These are phyloP conservation scores for Taiwanofungus camphoratus DNA, from an alignment of 1,284 basidiomycete genomes.

Conservation along the genomic window DNA sequence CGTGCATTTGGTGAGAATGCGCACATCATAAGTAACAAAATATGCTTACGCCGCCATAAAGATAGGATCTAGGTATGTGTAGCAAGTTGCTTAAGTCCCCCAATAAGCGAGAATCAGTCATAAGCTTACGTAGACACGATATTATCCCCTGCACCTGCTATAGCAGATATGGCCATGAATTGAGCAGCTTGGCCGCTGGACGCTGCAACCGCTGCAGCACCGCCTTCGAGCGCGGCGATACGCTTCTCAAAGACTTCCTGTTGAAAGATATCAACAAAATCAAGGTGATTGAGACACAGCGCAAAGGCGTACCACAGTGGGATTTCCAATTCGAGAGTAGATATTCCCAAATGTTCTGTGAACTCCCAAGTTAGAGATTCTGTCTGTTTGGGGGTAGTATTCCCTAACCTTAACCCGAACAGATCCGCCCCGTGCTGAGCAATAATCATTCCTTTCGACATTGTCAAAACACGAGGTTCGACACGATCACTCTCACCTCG, in stretches of 20 bases:
- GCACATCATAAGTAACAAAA: not conserved
- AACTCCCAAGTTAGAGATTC: not conserved
- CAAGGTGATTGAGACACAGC: not conserved
- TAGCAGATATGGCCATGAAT: conserved; percentile 66
- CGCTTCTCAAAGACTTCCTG: conserved; percentile 83
- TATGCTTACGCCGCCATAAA: conserved; percentile 60
- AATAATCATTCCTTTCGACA: not conserved
- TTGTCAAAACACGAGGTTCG: not conserved
- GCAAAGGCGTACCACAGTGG: conserved; percentile 59
- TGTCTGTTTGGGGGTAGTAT: not conserved
- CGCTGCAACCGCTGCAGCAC: conserved; percentile 74
- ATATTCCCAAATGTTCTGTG: conserved; percentile 63
- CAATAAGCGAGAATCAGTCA: not conserved
- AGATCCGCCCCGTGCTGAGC: conserved; percentile 76
- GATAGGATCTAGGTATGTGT: conserved; percentile 44
- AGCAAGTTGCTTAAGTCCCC: too few species aligned
- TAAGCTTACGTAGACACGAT: conserved; percentile 65
- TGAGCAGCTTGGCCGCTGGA: conserved; percentile 81
- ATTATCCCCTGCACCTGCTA: conserved; percentile 74
- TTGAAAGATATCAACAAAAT: not conserved
- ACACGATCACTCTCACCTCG: conserved; percentile 33
- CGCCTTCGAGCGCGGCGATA: conserved; percentile 80
- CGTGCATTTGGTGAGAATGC: conserved; percentile 11
- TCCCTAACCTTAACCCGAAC: conserved; percentile 60
- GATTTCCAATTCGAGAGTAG: conserved; percentile 79